Conservation (phyloP, 192 early-diverging fungal genomes). For the Podila horticola region DNA sequence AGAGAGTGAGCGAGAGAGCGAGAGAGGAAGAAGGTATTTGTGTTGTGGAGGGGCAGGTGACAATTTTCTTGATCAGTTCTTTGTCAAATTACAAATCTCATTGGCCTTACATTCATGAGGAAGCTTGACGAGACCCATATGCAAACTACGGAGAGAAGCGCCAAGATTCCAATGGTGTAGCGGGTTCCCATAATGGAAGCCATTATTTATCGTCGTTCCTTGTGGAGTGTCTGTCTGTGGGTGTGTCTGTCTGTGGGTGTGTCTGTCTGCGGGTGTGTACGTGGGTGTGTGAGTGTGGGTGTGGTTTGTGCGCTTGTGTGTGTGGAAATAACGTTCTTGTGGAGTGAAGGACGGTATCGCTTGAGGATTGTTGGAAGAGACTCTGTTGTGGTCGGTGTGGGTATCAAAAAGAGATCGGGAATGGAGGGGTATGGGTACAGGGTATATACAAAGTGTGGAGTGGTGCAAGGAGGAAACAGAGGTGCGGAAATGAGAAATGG, state of each 20-base stretch:
- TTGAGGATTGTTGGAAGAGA: neutral
- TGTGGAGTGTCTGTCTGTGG: neutral
- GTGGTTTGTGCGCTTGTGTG: too few species aligned
- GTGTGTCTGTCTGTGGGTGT: neutral
- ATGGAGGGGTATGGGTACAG: too few species aligned
- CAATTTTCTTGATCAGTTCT: too few species aligned
- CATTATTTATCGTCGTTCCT: neutral
- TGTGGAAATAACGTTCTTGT: neutral
- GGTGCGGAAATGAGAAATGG: too few species aligned
- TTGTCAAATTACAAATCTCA: neutral
- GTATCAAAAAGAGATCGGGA: neutral
- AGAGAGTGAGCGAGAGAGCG: too few species aligned
- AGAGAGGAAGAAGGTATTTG: too few species aligned
- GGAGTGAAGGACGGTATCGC: too few species aligned
- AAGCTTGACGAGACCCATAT: conserved; percentile 86
- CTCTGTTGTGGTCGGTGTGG: neutral
- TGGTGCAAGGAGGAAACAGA: too few species aligned
- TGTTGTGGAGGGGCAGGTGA: too few species aligned
- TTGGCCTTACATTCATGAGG: conserved; percentile 70
- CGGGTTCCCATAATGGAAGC: conserved; percentile 47
- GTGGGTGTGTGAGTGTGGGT: neutral
- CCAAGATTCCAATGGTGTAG: conserved; percentile 68
- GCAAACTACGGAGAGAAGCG: conserved; percentile 75
- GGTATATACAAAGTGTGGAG: too few species aligned
- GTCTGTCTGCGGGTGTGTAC: neutral